Evolutionary conservation across 306 rosid genomes (phyloP), one percentile per base, ranked within the genome.

Genomic region (Cucumis hystrix): DNA sequence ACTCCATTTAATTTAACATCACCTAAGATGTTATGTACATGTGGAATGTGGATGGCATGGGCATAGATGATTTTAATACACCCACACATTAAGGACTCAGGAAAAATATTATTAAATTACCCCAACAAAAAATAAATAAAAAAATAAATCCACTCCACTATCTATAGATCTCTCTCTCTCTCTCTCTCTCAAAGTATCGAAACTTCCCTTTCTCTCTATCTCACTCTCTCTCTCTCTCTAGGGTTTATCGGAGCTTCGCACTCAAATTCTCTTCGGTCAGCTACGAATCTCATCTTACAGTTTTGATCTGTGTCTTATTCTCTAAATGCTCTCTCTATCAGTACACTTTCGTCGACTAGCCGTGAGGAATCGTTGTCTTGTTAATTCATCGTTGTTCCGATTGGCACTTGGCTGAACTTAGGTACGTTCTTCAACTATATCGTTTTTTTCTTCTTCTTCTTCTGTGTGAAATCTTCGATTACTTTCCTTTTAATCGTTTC

Each of bases 241-340:
- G 97, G 98, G 97, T 91, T 96, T 87, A 77, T 59, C 76, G 47
- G 69, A 81, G 64, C 40, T 85, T 86, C 96, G 91, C 96, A 84
- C 90, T 82, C 87, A 75, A 90, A 87, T 90, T 89, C 62, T 81
- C 67, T 71, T 66, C 66, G 1, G 30, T 20, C 57, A 13, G 80
- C 85, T 79, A 74, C 59, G 85, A 87, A 90, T 90, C 91, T 20
- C 78, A 56, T 62, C 85, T 52, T 81, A 5, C 23, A 82, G 82
- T 84, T 84, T 12, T 63, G 80, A 68, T 56, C 2, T 5, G 14
- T 78, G 39, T 23, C 76, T 75, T 79, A 69, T 76, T 83, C 70
- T 39, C 72, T 35, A 13, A 62, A 62, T 43, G 80, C 72, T 81
- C 87, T 82, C 20, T 77, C 83, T 1, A 20, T 25, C 17, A 72